A percentile compares a stretch with the other conserved stretches of the same genome.
These are phyloP conservation scores for Filobasidium wieringae DNA, from an alignment of 768 basidiomycete species.

Conservation along the genomic window DNA sequence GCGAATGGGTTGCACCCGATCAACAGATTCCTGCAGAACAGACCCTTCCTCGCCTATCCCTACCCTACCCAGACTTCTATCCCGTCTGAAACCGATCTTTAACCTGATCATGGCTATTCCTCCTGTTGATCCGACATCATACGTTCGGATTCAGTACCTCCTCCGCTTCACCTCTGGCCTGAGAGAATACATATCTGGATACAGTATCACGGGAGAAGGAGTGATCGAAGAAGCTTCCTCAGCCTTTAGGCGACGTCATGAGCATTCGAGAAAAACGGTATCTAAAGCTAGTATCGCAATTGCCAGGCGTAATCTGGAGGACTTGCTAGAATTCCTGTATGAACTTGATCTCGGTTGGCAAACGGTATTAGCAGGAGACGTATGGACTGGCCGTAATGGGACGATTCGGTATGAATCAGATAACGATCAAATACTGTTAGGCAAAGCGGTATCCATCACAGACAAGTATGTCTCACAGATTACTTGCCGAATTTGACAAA, in stretches of 20 bases:
- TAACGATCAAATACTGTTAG: background rate
- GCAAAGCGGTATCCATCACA: background rate
- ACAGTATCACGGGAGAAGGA: background rate
- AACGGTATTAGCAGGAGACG: background rate
- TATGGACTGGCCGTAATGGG: background rate
- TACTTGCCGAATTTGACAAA: too few species aligned
- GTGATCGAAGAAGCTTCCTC: background rate
- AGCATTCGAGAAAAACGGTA: too few species aligned
- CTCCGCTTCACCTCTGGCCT: background rate
- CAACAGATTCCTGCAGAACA: background rate
- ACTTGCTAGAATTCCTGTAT: background rate
- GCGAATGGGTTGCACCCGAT: background rate
- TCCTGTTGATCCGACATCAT: background rate
- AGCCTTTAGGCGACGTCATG: too few species aligned
- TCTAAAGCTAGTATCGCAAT: background rate
- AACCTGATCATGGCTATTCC: constrained; percentile 1
- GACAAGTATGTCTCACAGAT: background rate
- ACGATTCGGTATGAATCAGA: too few species aligned
- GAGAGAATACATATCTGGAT: background rate
- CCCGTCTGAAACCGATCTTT: background rate
- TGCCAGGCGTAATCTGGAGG: background rate
- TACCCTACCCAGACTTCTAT: background rate
- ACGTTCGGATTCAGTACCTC: background rate
- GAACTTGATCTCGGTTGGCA: background rate
- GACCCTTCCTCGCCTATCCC: background rate